Evolutionary conservation across 176 grass and related monocot genomes (phyloP).

Genomic region (Aegilops sharonensis): DNA sequence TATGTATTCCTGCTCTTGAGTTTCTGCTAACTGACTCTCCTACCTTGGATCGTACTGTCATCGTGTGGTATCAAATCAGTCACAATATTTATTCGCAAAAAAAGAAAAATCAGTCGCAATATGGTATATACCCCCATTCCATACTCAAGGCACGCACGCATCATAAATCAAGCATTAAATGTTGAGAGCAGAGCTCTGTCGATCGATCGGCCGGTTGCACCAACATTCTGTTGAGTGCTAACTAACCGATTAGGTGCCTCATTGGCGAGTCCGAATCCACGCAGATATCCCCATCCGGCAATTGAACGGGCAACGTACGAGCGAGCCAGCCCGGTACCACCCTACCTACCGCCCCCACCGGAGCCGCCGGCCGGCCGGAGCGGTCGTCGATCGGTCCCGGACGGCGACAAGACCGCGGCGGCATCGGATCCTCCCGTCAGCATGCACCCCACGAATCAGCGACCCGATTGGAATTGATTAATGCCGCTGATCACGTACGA

Average conservation of each 20-base stretch:
- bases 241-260: slow-evolving; percentile 27
- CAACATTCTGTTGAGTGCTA: slow-evolving; percentile 34
- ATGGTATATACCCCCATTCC: not conserved
- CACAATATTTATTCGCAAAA: not conserved
- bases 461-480: not conserved
- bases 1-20: no score
- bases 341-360: slow-evolving; percentile 11
- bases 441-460: not conserved
- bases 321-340: not conserved
- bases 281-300: not conserved
- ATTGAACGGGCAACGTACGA: not conserved
- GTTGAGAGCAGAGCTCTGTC: not conserved
- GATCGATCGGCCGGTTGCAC: slow-evolving; percentile 12
- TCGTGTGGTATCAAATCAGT: no score
- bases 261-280: not conserved
- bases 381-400: not conserved
- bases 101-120: not conserved
- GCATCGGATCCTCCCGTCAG: slow-evolving; percentile 16
- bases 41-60: no score
- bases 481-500: not conserved
- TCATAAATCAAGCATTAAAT: not conserved
- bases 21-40: no score
- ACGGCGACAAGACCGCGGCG: slow-evolving; percentile 14
- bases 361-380: not conserved
- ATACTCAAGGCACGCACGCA: not conserved